Base-by-base conservation (phyloP, 2,329 filamentous ascomycete genomes). In the Alternaria arborescens region DNA sequence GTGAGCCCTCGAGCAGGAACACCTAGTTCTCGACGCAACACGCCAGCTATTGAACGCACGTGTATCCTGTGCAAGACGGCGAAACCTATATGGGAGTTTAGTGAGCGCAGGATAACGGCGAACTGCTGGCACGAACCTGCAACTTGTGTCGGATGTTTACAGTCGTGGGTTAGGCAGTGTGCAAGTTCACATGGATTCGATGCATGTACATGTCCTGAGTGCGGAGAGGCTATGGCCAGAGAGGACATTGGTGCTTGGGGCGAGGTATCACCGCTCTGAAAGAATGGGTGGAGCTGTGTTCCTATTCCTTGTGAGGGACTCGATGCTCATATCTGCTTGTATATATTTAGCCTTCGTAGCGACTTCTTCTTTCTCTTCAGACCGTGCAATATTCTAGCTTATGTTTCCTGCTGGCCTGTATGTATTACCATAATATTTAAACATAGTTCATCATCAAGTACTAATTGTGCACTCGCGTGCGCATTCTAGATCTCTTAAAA, bases 71-170 rank as follows among this genome's bases (percentile, higher is more conserved):
- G 75, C 61, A 72, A 72, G 42, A 67, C 67, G 8, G 54, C 61
- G 0, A 69, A 68, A 42, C 65, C 66, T 5, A 57, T 64, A 2
- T 59, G 61, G 1, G 62, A 69, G 6, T 77, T 75, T 32, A 67
- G 67, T 4, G 59, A 52, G 14, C 66, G 70, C 28, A 62, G 65
- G 4, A 70, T 72, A 2, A 72, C 71, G 10, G 54, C 48, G 2
- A 68, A 66, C 18, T 77, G 75, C 43, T 64, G 64, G 65, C 75
- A 77, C 47, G 65, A 71, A n/a, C 64, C 71, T 26, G 65, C 72
- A 6, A 71, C 71, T 24, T 77, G 75, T 43, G 57, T 62, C 18
- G 56, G 60, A 5, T 77, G 75, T 30, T 58, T 77, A 30, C 65
- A 72, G 52, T 43, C 55, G 1, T 74, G 73, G 67, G 62, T 77